Evolutionary conservation across 2,329 filamentous ascomycete genomes (phyloP).

Genomic region (Aspergillus niger): DNA sequence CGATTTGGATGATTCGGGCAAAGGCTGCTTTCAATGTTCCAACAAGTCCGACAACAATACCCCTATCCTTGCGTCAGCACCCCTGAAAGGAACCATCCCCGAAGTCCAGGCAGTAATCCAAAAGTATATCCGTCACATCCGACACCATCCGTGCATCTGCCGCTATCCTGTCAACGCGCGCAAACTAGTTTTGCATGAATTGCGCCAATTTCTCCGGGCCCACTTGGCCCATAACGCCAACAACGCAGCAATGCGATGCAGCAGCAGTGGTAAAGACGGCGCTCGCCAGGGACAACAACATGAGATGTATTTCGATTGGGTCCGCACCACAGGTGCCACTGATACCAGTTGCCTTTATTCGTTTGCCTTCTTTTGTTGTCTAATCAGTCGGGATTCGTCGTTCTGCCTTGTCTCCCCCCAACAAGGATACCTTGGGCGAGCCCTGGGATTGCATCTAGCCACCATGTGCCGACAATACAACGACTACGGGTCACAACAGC

Average conservation of each 20-base stretch:
- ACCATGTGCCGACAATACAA: constrained; percentile 39
- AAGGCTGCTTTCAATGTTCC: not conserved
- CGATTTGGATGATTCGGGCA: not conserved
- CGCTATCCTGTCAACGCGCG: not conserved
- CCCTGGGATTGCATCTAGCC: constrained; percentile 24
- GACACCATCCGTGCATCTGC: not conserved
- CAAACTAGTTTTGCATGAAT: not conserved
- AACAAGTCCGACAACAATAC: not conserved
- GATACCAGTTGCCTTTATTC: constrained; percentile 9
- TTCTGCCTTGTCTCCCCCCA: not conserved
- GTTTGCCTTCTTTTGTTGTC: not conserved
- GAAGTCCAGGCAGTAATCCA: not conserved
- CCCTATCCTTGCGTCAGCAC: too few relatives aligned
- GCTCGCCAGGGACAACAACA: not conserved
- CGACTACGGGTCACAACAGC: constrained; percentile 34
- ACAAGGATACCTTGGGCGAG: constrained; percentile 12
- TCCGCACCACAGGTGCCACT: not conserved
- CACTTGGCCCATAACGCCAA: constrained; percentile 11
- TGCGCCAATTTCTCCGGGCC: constrained; percentile 10
- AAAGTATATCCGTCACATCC: not conserved
- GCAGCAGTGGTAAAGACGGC: not conserved
- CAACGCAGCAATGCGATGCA: not conserved
- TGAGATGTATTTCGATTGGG: constrained; percentile 1
- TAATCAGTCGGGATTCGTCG: not conserved
- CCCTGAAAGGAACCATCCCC: not conserved